phyloP scores from a whole-genome alignment of 768 basidiomycete genomes.

The Cystofilobasidium bisporidii region DNA sequence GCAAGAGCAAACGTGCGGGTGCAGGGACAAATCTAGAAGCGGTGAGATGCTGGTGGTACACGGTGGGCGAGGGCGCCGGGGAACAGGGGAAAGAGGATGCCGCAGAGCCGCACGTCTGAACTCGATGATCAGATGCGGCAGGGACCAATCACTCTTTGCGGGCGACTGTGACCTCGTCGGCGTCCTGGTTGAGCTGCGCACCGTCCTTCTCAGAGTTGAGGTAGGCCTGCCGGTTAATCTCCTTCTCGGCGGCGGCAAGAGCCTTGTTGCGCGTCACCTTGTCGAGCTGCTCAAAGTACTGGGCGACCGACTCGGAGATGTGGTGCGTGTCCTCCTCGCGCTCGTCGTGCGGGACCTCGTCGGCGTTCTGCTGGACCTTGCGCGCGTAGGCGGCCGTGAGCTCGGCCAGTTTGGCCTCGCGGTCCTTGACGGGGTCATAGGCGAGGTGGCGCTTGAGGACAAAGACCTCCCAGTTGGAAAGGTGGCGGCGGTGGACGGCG shows the following conservation, averaged over 20 bases:
- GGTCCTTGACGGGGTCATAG: constrained; percentile 41
- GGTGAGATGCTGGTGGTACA: too few species aligned
- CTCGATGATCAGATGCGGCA: background rate
- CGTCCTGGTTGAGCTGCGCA: background rate
- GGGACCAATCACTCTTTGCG: background rate
- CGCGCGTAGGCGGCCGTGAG: constrained; percentile 36
- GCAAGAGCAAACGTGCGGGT: too few species aligned
- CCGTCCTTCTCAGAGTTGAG: background rate
- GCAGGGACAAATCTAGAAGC: too few species aligned
- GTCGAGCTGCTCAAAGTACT: constrained; percentile 22
- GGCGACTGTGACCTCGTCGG: constrained; percentile 1
- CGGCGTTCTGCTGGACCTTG: constrained; percentile 9
- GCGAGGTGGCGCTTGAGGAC: constrained; percentile 40
- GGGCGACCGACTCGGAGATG: constrained; percentile 9
- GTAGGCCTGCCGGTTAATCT: background rate
- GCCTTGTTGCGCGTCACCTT: constrained; percentile 7
- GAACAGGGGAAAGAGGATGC: background rate
- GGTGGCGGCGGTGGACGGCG: constrained; percentile 42
- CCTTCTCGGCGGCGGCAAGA: constrained; percentile 7
- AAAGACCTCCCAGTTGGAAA: constrained; percentile 38
- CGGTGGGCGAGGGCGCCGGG: background rate
- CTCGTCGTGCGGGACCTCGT: constrained; percentile 20
- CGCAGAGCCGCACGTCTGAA: background rate
- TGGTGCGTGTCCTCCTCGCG: constrained; percentile 12
- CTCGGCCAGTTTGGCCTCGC: constrained; percentile 39